Percentiles rank a stretch among this genome's conserved stretches.
These are phyloP conservation scores for Schizopora paradoxa DNA, from an alignment of 1,284 basidiomycete genomes.

Conservation along the genomic window DNA sequence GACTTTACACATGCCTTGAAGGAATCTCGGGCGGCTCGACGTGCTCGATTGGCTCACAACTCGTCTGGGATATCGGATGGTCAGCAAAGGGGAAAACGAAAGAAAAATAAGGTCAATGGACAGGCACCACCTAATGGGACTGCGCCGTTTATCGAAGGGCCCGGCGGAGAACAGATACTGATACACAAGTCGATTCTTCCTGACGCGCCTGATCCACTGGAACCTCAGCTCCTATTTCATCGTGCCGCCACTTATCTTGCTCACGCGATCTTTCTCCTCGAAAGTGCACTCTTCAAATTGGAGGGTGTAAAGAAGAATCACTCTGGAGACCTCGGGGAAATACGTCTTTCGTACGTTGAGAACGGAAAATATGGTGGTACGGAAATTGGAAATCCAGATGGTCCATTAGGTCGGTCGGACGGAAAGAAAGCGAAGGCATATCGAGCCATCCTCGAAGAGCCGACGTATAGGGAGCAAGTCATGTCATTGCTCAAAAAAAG, in stretches of 20 bases:
- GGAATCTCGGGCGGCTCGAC: constrained; percentile 64
- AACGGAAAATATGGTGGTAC: constrained; percentile 70
- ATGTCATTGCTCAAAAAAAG: constrained; percentile 56
- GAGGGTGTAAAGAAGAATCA: constrained; percentile 58
- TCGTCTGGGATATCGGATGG: constrained; percentile 36
- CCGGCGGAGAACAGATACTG: constrained; percentile 44
- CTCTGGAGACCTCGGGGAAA: constrained; percentile 59
- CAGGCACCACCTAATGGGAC: constrained; percentile 63
- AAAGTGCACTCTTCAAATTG: constrained; percentile 58
- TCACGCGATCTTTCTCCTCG: constrained; percentile 67
- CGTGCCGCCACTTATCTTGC: constrained; percentile 75
- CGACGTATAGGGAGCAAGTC: constrained; percentile 53
- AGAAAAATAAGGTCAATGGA: constrained; percentile 44
- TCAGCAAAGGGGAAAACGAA: constrained; percentile 39
- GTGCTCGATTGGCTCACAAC: constrained; percentile 50
- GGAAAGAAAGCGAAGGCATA: constrained; percentile 62
- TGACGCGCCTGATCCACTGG: constrained; percentile 74
- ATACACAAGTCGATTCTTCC: constrained; percentile 64
- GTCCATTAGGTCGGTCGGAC: constrained; percentile 56
- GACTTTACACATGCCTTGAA: constrained; percentile 75
- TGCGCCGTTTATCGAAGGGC: constrained; percentile 41
- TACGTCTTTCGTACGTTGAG: constrained; percentile 66
- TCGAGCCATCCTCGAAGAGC: constrained; percentile 45
- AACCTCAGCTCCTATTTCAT: constrained; percentile 75
- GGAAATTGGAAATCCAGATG: constrained; percentile 69